Evolutionary conservation across 2,329 filamentous ascomycete species (phyloP).

Genomic region (Fusarium sp.): DNA sequence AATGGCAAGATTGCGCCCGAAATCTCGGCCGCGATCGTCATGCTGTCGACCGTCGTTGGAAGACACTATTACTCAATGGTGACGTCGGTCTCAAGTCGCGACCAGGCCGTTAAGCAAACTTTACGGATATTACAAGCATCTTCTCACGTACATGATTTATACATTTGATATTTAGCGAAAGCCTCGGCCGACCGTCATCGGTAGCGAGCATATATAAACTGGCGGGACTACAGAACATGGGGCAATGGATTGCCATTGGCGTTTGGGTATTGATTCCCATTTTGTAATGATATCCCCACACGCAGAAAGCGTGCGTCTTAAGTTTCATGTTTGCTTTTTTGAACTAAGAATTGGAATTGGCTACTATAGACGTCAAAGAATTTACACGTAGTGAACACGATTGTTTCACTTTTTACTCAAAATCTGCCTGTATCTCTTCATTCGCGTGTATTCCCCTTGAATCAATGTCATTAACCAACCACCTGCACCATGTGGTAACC

Average conservation of each 20-base stretch:
- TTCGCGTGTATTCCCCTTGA: background rate
- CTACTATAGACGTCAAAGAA: constrained; percentile 25
- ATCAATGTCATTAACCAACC: background rate
- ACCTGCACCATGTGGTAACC: background rate
- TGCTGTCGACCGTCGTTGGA: constrained; percentile 70
- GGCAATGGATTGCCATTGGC: constrained; percentile 35
- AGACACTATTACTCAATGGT: constrained; percentile 68
- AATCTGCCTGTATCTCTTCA: background rate
- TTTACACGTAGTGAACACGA: constrained; percentile 10
- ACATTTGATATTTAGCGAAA: constrained; percentile 35
- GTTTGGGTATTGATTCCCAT: constrained; percentile 31
- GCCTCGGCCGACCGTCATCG: constrained; percentile 15
- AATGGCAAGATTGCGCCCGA: constrained; percentile 75
- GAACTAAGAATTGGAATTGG: constrained; percentile 5
- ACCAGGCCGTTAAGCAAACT: constrained; percentile 59
- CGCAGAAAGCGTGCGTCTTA: constrained; percentile 30
- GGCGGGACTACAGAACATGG: constrained; percentile 34
- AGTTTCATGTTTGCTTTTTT: constrained; percentile 34
- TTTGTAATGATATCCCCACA: constrained; percentile 45
- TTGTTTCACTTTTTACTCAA: constrained; percentile 1
- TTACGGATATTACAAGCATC: constrained; percentile 46
- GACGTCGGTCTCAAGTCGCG: constrained; percentile 68
- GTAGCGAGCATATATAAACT: constrained; percentile 32
- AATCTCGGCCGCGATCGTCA: constrained; percentile 70
- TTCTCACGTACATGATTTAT: constrained; percentile 35